These are phyloP conservation scores for Mallotus nudiflorus DNA, from an alignment of 345 rosid genomes.

Conservation along the genomic window DNA sequence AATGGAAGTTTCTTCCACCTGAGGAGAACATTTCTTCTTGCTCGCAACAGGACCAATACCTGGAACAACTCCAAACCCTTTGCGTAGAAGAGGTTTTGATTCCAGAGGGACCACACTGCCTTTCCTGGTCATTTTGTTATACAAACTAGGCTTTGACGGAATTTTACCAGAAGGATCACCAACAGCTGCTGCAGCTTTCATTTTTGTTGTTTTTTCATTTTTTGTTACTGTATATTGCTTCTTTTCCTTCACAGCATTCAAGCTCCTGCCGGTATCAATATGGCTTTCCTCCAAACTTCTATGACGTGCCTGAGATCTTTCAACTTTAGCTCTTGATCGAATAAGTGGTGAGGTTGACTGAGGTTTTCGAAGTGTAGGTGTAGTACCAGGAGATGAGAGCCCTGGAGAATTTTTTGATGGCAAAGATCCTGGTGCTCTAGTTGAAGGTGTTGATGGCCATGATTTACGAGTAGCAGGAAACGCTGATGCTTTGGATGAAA, in stretches of 20 bases:
- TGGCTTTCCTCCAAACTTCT: conserved; percentile 33
- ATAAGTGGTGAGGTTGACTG: conserved; percentile 35
- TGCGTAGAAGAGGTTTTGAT: conserved; percentile 51
- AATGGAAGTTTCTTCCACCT: conserved; percentile 27
- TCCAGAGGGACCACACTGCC: conserved; percentile 60
- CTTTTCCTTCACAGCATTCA: conserved; percentile 38
- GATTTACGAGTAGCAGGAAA: conserved; percentile 53
- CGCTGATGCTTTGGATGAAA: conserved; percentile 41
- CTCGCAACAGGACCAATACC: conserved; percentile 22
- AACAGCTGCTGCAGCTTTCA: conserved; percentile 33
- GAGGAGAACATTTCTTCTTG: conserved; percentile 34
- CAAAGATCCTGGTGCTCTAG: conserved; percentile 38
- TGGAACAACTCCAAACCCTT: conserved; percentile 42
- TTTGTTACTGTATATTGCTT: conserved; percentile 30
- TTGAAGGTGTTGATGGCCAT: conserved; percentile 56
- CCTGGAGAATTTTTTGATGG: conserved; percentile 42
- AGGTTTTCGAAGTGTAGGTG: conserved; percentile 44
- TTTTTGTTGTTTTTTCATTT: conserved; percentile 37
- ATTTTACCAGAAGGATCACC: conserved; percentile 33
- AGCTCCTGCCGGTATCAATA: conserved; percentile 20
- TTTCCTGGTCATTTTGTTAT: conserved; percentile 55
- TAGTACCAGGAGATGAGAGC: conserved; percentile 39
- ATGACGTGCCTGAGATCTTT: conserved; percentile 32
- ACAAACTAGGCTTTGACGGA: conserved; percentile 47
- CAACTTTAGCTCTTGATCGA: conserved; percentile 44